These are phyloP conservation scores for Groenewaldozyma tartarivorans DNA, from an alignment of 805 yeast genomes.

Conservation along the genomic window DNA sequence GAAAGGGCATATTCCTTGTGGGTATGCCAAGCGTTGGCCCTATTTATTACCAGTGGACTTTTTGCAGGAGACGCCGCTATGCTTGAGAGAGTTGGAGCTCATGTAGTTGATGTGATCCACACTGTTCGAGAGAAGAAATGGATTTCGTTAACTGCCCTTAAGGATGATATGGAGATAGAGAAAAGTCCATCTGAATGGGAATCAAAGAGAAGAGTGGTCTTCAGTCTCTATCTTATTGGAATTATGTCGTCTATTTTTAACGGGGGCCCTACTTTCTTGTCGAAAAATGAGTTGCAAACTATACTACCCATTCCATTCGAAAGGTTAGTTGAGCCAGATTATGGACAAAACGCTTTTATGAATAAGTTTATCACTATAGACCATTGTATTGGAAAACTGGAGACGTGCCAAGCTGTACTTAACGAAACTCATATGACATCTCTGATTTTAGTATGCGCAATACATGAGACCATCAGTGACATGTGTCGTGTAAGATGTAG, in stretches of 20 bases:
- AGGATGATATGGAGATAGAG: not conserved
- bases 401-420: not conserved
- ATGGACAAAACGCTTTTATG: too few species aligned
- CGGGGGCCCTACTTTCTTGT: not conserved
- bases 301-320: not conserved
- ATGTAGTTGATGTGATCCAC: not conserved
- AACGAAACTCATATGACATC: not conserved
- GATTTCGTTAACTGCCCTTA: not conserved
- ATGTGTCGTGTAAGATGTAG: not conserved
- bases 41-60: not conserved
- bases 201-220: not conserved
- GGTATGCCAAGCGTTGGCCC: not conserved
- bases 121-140: not conserved
- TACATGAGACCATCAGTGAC: not conserved
- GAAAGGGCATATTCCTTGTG: not conserved
- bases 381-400: not conserved
- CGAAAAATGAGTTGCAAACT: not conserved
- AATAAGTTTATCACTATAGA: too few species aligned
- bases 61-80: not conserved
- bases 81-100: conserved; percentile 1
- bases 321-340: too few species aligned
- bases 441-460: not conserved
- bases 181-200: not conserved
- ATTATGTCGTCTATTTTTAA: not conserved
- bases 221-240: not conserved